phyloP scores from a whole-genome alignment of 2,329 filamentous ascomycete species.

The Rhynchosporium agropyri region DNA sequence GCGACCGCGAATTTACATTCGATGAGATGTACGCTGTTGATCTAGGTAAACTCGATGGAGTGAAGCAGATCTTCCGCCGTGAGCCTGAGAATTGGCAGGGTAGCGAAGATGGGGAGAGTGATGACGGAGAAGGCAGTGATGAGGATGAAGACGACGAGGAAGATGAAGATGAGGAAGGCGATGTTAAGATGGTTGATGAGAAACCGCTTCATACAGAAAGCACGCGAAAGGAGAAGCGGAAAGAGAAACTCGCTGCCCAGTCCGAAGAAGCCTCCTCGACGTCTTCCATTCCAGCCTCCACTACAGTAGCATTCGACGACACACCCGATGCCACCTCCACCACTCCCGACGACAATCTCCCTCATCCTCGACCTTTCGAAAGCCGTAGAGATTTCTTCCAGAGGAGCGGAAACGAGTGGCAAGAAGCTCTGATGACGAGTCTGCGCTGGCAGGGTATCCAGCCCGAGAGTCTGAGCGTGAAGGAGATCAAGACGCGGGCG shows the following conservation, averaged over 20 bases:
- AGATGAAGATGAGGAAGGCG: slow-evolving; percentile 53
- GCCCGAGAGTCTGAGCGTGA: slow-evolving; percentile 71
- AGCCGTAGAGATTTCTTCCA: slow-evolving; percentile 88
- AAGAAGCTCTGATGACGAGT: slow-evolving; percentile 78
- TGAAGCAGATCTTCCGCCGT: slow-evolving; percentile 85
- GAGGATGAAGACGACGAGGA: slow-evolving; percentile 53
- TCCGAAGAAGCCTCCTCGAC: slow-evolving; percentile 47
- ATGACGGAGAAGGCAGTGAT: slow-evolving; percentile 57
- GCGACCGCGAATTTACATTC: slow-evolving; percentile 92
- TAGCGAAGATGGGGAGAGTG: slow-evolving; percentile 63
- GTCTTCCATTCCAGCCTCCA: slow-evolving; percentile 49
- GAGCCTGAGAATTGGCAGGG: slow-evolving; percentile 85
- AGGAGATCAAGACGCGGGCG: slow-evolving; percentile 89
- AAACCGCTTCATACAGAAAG: slow-evolving; percentile 46
- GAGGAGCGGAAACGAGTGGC: slow-evolving; percentile 87
- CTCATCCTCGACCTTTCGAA: slow-evolving; percentile 65
- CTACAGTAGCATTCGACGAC: slow-evolving; percentile 55
- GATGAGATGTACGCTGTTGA: slow-evolving; percentile 94
- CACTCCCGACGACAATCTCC: slow-evolving; percentile 39
- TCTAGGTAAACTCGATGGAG: slow-evolving; percentile 91
- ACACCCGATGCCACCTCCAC: slow-evolving; percentile 33
- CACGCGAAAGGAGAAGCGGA: slow-evolving; percentile 57
- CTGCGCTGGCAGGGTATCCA: slow-evolving; percentile 69
- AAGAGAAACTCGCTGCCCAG: slow-evolving; percentile 50
- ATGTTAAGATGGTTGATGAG: slow-evolving; percentile 43